Base-by-base conservation (phyloP, 2,329 filamentous ascomycete species). In the Xylariaceae sp. region DNA sequence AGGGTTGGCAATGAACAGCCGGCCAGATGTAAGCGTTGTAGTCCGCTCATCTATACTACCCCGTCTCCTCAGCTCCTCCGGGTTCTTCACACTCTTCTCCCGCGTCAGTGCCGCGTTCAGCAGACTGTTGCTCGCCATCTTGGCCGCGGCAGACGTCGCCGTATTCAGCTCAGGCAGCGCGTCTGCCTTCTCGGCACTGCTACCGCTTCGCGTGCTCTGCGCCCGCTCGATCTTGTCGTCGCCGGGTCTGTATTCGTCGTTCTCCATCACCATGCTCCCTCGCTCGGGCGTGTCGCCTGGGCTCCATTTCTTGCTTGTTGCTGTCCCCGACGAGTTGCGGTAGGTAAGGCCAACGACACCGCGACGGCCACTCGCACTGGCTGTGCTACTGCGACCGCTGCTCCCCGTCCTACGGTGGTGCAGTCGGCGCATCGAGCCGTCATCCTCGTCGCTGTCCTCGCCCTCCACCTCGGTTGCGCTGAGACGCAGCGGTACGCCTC, bases 401-500 rank as follows among this genome's bases (percentile, higher is more conserved):
- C 85, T 89, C 34, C 85, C 83, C 17, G 80, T 85, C 49, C 86
- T 73, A 48, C 80, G 79, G 64, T 90, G 85, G 50, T 81, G 73
- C 65, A 74, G 55, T 45, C 71, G 73, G 52, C 69, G 64, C 53
- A 62, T 59, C 38, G 64, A 60, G 26, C 67, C 50, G 32, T 85
- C 82, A 37, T 88, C 86, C 34, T 88, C 84, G 39, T 89, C 87
- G 59, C 83, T 88, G 54, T 90, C 88, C 51, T 84, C 89, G 51
- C 87, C 89, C 56, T 95, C 89, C 12, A 97, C 87, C 64, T 98
- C 93, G 38, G 87, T 94, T n/a, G 93, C 91, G 62, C 88, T 95
- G 48, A 98, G 73, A 33, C 93, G 83, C 65, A 96, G 81, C 2
- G 93, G 93, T 30, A 97, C 90, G 41, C 89, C 89, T 31, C 83